Evolutionary conservation across 176 grass and related monocot species (phyloP).

Genomic region (Aegilops umbellulata): DNA sequence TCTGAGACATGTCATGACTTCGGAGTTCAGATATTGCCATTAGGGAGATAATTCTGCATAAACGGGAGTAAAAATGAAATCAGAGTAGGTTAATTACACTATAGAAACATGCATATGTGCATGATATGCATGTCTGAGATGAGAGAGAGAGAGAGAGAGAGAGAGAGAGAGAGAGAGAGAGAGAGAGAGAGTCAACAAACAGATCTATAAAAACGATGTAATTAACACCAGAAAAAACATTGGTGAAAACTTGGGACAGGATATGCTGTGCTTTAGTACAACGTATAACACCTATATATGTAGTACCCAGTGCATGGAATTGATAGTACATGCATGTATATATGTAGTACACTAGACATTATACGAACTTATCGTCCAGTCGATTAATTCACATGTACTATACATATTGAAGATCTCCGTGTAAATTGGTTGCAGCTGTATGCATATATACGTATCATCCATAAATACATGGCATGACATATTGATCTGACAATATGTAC

Average conservation of each 20-base stretch:
- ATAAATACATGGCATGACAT: neutral
- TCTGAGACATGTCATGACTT: neutral
- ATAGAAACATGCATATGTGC: neutral
- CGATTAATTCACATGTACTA: constrained; percentile 3
- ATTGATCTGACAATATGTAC: neutral
- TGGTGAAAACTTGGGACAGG: neutral
- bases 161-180: too few species aligned
- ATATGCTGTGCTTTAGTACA: neutral
- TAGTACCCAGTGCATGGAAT: neutral
- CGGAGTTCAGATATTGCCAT: neutral
- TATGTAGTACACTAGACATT: neutral
- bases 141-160: too few species aligned
- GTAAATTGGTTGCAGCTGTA: neutral
- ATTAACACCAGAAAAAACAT: neutral
- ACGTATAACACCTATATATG: neutral
- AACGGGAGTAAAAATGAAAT: neutral
- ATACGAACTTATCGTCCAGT: neutral
- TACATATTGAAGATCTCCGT: neutral
- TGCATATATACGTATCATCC: neutral
- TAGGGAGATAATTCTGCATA: constrained; percentile 25
- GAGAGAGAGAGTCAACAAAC: neutral
- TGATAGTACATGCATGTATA: neutral
- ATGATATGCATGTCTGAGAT: neutral
- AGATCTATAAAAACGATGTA: neutral
- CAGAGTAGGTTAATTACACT: neutral